Evolutionary conservation across 148 eudicot genomes (phyloP).

Genomic region (Rhododendron kiyosumense): DNA sequence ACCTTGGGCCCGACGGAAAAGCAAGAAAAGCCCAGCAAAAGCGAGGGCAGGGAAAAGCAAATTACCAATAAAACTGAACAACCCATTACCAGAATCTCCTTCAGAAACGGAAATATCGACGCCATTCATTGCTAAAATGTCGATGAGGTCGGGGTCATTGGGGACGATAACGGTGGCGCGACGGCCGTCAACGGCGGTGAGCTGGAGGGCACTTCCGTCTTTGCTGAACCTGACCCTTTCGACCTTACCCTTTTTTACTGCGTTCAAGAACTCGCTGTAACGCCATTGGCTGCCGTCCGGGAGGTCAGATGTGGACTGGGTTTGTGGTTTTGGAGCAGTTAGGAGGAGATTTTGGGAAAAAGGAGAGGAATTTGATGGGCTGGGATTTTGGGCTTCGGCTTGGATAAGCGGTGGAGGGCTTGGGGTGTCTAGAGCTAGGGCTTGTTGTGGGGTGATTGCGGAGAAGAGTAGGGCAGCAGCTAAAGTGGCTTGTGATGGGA

Average conservation of each 20-base stretch:
- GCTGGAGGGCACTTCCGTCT: conserved; percentile 70
- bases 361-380: conserved; percentile 35
- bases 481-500: conserved; percentile 31
- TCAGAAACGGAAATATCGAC: conserved; percentile 94
- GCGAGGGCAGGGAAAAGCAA: conserved; percentile 75
- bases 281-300: conserved; percentile 89
- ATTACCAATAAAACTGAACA: conserved; percentile 77
- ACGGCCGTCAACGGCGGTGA: conserved; percentile 85
- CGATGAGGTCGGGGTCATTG: conserved; percentile 91
- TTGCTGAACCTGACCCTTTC: conserved; percentile 86
- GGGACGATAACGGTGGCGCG: conserved; percentile 79
- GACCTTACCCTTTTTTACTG: conserved; percentile 92
- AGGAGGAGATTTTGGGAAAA: conserved; percentile 50
- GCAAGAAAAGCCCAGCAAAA: conserved; percentile 79
- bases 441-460: conserved; percentile 37
- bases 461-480: conserved; percentile 62
- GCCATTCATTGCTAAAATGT: conserved; percentile 89
- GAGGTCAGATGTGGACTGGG: conserved; percentile 42
- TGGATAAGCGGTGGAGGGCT: conserved; percentile 37
- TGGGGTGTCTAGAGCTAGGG: conserved; percentile 41
- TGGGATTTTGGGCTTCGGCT: conserved; percentile 37
- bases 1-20: conserved; percentile 80
- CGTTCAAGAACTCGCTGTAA: conserved; percentile 90
- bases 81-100: conserved; percentile 80
- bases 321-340: conserved; percentile 71